A percentile compares a stretch with the other conserved stretches of the same genome.
Evolutionary conservation across 2,329 filamentous ascomycete genomes (phyloP).

Genomic region (Blumeriella jaapii): DNA sequence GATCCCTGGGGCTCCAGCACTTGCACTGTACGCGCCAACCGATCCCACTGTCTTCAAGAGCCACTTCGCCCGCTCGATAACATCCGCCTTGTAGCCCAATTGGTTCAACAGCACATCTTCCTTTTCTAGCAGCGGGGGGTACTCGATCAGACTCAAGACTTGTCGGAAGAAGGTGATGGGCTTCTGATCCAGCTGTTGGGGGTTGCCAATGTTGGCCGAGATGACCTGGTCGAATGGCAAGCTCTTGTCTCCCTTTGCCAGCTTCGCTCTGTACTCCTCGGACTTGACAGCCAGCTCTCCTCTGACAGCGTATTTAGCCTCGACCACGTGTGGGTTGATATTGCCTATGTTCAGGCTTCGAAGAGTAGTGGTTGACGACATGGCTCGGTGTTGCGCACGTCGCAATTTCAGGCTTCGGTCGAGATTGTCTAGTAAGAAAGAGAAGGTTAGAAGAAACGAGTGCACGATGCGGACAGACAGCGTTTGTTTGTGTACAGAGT

Average conservation of each 20-base stretch:
- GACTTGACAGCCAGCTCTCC: slow-evolving; percentile 91
- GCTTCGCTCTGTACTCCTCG: slow-evolving; percentile 72
- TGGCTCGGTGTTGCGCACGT: slow-evolving; percentile 15
- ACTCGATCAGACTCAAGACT: slow-evolving; percentile 85
- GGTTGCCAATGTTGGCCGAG: slow-evolving; percentile 97
- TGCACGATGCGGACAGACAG: too few species aligned
- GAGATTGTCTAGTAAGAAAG: not conserved
- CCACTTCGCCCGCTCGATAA: slow-evolving; percentile 70
- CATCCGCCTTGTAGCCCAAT: slow-evolving; percentile 83
- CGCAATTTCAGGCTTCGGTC: not conserved
- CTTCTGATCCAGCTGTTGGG: slow-evolving; percentile 97
- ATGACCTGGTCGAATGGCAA: slow-evolving; percentile 87
- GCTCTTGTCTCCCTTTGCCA: slow-evolving; percentile 42
- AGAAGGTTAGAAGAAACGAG: not conserved
- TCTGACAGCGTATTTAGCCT: slow-evolving; percentile 90
- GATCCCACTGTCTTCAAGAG: slow-evolving; percentile 76
- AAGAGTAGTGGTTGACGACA: slow-evolving; percentile 29
- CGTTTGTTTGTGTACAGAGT: too few species aligned
- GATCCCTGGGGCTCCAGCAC: slow-evolving; percentile 76
- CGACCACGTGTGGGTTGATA: slow-evolving; percentile 82
- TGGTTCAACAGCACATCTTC: slow-evolving; percentile 63
- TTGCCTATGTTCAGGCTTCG: slow-evolving; percentile 62
- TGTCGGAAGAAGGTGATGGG: slow-evolving; percentile 99
- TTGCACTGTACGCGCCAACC: slow-evolving; percentile 93
- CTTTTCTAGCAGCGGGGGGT: slow-evolving; percentile 73